Conservation (phyloP, 1,139 yeast genomes). For the Yamadazyma taylorii region DNA sequence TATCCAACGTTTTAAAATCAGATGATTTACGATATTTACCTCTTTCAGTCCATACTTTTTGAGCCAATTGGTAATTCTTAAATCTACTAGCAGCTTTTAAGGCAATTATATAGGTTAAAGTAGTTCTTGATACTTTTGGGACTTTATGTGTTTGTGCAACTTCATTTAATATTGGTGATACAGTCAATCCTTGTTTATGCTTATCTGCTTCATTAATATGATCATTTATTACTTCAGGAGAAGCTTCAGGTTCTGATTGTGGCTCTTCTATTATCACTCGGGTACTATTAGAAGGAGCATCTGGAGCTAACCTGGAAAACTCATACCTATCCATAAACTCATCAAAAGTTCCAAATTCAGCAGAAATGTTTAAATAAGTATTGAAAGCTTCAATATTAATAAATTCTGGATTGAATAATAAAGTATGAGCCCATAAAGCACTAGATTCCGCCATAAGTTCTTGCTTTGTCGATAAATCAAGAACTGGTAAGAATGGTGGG, state of each 20-base stretch:
- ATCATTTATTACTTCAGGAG: slow-evolving; percentile 9
- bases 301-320: slow-evolving; percentile 19
- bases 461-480: slow-evolving; percentile 33
- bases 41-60: slow-evolving; percentile 71
- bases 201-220: slow-evolving; percentile 3
- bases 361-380: slow-evolving; percentile 56
- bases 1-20: slow-evolving; percentile 41
- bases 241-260: slow-evolving; percentile 14
- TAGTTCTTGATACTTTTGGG: slow-evolving; percentile 42
- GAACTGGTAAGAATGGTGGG: slow-evolving; percentile 66
- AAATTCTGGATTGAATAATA: slow-evolving; percentile 40
- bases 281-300: slow-evolving; percentile 18
- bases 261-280: slow-evolving; percentile 12
- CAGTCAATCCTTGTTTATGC: slow-evolving; percentile 11
- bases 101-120: slow-evolving; percentile 59
- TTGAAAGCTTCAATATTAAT: slow-evolving; percentile 46
- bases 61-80: slow-evolving; percentile 56
- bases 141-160: slow-evolving; percentile 7
- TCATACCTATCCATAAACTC: slow-evolving; percentile 53
- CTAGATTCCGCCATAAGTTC: slow-evolving; percentile 71
- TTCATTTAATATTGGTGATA: slow-evolving; percentile 28
- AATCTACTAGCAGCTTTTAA: slow-evolving; percentile 64
- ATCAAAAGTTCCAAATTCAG: slow-evolving; percentile 42
- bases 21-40: slow-evolving; percentile 65
- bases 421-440: slow-evolving; percentile 68